Conservation (phyloP, 768 basidiomycete species). For the Gyrodon lividus region DNA sequence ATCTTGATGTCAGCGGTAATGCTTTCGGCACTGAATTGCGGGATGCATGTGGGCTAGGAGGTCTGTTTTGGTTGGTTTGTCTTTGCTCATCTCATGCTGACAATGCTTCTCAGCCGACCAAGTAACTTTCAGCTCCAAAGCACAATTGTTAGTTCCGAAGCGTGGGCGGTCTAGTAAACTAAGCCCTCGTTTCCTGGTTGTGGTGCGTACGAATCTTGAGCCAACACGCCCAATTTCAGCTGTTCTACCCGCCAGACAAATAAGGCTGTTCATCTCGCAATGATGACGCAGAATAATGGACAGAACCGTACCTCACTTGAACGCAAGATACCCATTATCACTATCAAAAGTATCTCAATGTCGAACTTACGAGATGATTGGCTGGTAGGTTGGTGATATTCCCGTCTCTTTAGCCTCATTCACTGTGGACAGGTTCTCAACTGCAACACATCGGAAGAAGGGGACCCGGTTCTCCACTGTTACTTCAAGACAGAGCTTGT, state of each 20-base stretch:
- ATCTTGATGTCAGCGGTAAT: constrained; percentile 85
- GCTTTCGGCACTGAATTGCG: constrained; percentile 76
- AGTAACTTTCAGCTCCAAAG: constrained; percentile 81
- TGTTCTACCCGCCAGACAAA: constrained; percentile 19
- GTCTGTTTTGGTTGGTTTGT: constrained; percentile 42
- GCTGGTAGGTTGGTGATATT: constrained; percentile 55
- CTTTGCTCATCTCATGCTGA: not conserved
- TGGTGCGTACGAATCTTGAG: constrained; percentile 53
- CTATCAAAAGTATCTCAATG: constrained; percentile 83
- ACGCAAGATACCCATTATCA: constrained; percentile 85
- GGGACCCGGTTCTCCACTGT: constrained; percentile 89
- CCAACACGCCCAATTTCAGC: not conserved
- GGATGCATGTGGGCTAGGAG: constrained; percentile 66
- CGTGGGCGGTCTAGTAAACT: constrained; percentile 84
- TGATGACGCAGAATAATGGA: constrained; percentile 64
- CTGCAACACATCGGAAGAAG: constrained; percentile 79
- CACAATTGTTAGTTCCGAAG: constrained; percentile 83
- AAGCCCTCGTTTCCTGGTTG: constrained; percentile 84
- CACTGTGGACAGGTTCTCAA: constrained; percentile 66
- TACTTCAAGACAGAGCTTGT: constrained; percentile 95
- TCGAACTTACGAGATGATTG: constrained; percentile 93
- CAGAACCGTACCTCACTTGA: constrained; percentile 59
- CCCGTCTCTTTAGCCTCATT: constrained; percentile 4
- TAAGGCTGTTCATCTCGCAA: constrained; percentile 81
- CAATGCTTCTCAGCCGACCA: constrained; percentile 53